Conservation (phyloP, 2,329 filamentous ascomycete genomes). For the Aspergillus eucalypticola region DNA sequence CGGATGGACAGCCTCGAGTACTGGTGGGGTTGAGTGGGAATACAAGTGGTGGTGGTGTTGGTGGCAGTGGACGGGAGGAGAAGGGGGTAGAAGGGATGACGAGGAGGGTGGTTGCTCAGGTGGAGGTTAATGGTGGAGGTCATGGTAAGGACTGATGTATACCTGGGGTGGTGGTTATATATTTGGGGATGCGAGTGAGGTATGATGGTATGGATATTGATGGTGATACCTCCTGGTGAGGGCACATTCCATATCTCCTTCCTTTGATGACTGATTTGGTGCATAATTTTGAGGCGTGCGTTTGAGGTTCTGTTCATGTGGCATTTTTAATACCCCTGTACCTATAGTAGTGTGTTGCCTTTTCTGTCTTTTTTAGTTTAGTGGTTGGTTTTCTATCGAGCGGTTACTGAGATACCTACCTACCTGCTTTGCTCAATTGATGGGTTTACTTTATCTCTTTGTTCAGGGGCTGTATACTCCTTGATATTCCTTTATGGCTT, state of each 20-base stretch:
- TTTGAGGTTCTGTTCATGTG: background rate
- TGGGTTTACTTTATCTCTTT: too few species aligned
- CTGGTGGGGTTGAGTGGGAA: conserved; percentile 27
- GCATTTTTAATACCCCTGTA: too few species aligned
- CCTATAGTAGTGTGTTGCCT: too few species aligned
- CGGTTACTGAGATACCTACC: too few species aligned
- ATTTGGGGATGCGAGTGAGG: background rate
- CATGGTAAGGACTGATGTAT: background rate
- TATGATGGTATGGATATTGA: background rate
- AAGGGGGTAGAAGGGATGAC: conserved; percentile 11
- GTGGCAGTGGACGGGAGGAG: conserved; percentile 5
- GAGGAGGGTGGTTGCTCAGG: conserved; percentile 4
- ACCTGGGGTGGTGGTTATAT: background rate
- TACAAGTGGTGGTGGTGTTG: background rate
- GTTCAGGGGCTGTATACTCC: too few species aligned
- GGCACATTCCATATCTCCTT: too few species aligned
- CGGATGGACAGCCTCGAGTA: conserved; percentile 47
- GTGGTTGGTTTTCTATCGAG: too few species aligned
- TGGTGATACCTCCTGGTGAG: conserved; percentile 14
- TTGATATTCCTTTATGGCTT: too few species aligned
- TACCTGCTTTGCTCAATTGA: too few species aligned
- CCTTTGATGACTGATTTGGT: background rate
- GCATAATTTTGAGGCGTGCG: background rate
- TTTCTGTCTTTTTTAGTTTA: too few species aligned
- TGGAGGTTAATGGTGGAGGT: background rate